Evolutionary conservation across 2,329 filamentous ascomycete species (phyloP), one percentile per base, ranked within the genome.

Genomic region (Ophiostoma quercus): DNA sequence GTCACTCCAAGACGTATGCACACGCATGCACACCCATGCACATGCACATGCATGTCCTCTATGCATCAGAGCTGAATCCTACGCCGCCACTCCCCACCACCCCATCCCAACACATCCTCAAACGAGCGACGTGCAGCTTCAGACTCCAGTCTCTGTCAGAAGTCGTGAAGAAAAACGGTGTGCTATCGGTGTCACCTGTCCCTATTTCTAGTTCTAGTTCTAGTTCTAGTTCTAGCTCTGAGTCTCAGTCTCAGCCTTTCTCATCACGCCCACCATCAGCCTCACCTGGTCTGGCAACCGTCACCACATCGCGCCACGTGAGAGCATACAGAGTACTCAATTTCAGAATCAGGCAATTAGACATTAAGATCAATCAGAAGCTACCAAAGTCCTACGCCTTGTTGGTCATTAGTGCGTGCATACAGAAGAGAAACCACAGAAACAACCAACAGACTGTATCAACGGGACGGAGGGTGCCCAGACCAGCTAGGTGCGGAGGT

Each of bases 401-500:
- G 8, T 41, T 14, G 3, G 51, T n/a, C n/a, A 12, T 25, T 57
- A 57, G 8, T 57, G 51, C 51, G 22, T 57, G 51, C 51, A 25
- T 22, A 2, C 41, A 12, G 39, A 41, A 14, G 11, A 14, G 5
- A 51, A 19, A 19, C 47, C 34, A 34, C 25, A 29, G 25, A 47
- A n/a, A n/a, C 16, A 5, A 51, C 16, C 51, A 57, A 25, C 22
- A 57, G 51, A 22, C 2, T 16, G 47, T 54, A 25, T 57, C 51
- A 19, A 57, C 51, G 51, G 51, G 51, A 14, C 9, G 51, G 51
- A 25, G 51, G 51, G 51, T 57, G 22, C 51, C 51, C 51, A 57
- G 51, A 25, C 51, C 51, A 57, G 51, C 51, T 57, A 25, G 22
- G 9, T 57, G 51, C 51, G 51, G 51, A 57, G 51, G 51, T 57